Conservation (phyloP, 768 basidiomycete genomes). For the Porpolomopsis calyptriformis region DNA sequence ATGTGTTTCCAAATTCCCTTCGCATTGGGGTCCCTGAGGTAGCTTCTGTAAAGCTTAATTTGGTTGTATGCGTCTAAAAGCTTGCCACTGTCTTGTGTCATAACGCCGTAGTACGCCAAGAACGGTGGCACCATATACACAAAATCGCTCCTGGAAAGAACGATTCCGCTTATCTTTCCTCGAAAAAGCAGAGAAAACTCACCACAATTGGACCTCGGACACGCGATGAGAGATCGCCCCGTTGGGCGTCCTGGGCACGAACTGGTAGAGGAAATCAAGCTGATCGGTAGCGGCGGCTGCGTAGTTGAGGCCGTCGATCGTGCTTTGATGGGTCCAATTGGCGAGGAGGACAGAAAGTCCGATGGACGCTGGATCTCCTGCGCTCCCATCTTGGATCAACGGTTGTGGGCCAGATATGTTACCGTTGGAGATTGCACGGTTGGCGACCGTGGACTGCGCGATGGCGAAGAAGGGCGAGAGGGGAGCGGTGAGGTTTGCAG, state of each 20-base stretch:
- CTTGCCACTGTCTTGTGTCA: conserved; percentile 45
- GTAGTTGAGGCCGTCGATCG: conserved; percentile 39
- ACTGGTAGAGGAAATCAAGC: conserved; percentile 46
- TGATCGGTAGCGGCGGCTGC: conserved; percentile 55
- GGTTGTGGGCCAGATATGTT: conserved; percentile 43
- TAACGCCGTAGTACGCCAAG: conserved; percentile 70
- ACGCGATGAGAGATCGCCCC: conserved; percentile 71
- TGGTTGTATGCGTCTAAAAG: conserved; percentile 60
- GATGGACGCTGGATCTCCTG: conserved; percentile 74
- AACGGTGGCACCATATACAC: conserved; percentile 84
- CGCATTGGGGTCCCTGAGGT: conserved; percentile 42
- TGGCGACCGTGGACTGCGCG: conserved; percentile 36
- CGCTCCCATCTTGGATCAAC: conserved; percentile 44
- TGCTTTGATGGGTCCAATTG: conserved; percentile 31
- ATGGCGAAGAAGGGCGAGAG: conserved; percentile 51
- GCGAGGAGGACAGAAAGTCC: conserved; percentile 58
- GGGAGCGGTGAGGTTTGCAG: conserved; percentile 19
- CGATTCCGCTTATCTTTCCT: not conserved
- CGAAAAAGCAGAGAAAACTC: not conserved
- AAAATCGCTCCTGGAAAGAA: conserved; percentile 63
- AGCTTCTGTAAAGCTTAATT: conserved; percentile 57
- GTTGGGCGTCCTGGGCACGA: conserved; percentile 51
- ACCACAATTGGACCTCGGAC: conserved; percentile 6
- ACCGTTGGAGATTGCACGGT: conserved; percentile 33
- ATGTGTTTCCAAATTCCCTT: conserved; percentile 68